A percentile compares a stretch with the other conserved stretches of the same genome.
Evolutionary conservation across 768 basidiomycete genomes (phyloP).

Genomic region (Chalciporus piperatus): DNA sequence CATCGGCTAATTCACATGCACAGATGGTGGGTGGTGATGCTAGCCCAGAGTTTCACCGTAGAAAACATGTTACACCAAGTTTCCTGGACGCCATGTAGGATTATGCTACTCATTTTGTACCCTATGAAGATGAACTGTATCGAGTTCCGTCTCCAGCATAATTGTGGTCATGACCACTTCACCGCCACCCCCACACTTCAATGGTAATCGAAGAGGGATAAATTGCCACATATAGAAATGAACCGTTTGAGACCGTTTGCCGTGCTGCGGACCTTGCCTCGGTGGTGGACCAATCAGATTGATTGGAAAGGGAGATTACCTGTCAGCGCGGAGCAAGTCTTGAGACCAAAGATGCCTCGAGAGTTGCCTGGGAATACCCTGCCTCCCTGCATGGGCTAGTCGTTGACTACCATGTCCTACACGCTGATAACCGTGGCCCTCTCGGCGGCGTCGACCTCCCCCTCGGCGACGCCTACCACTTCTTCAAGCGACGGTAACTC

Average conservation of each 20-base stretch:
- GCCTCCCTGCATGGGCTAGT: slow-evolving; percentile 2
- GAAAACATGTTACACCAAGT: too few relatives aligned
- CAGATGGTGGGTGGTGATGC: slow-evolving; percentile 28
- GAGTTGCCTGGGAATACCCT: slow-evolving; percentile 15
- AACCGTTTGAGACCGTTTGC: too few relatives aligned
- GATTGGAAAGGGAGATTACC: background rate
- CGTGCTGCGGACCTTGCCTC: too few relatives aligned
- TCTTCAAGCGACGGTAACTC: background rate
- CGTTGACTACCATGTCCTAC: slow-evolving; percentile 22
- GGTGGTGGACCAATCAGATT: slow-evolving; percentile 14
- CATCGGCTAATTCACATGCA: background rate
- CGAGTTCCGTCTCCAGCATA: too few relatives aligned
- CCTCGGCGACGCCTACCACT: background rate
- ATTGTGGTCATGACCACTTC: too few relatives aligned
- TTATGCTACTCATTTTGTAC: too few relatives aligned
- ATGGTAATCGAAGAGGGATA: too few relatives aligned
- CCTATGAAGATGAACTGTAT: too few relatives aligned
- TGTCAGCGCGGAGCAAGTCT: background rate
- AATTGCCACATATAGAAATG: too few relatives aligned
- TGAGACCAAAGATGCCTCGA: background rate
- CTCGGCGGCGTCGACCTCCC: background rate
- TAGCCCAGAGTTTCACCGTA: background rate
- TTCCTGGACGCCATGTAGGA: too few relatives aligned
- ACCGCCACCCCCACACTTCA: too few relatives aligned
- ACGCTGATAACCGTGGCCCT: slow-evolving; percentile 1